Evolutionary conservation across 2,329 filamentous ascomycete genomes (phyloP).

Genomic region (Hypomyces rosellus): DNA sequence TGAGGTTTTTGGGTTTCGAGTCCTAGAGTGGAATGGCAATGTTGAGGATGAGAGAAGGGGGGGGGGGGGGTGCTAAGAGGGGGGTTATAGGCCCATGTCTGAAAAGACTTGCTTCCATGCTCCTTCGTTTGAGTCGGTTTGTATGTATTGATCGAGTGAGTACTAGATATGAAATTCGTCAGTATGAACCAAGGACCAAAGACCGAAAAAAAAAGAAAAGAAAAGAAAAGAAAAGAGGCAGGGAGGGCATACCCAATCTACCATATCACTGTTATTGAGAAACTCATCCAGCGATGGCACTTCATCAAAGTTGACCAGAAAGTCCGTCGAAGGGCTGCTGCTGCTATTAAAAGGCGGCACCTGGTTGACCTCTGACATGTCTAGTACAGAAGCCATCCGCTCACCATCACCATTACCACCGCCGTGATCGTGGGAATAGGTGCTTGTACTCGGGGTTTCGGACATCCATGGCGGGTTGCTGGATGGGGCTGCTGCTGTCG

Average conservation of each 20-base stretch:
- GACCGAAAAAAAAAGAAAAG: background rate
- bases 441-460: background rate
- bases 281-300: constrained; percentile 32
- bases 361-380: too few species aligned
- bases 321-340: too few species aligned
- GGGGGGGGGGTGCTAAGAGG: too few species aligned
- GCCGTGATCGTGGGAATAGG: background rate
- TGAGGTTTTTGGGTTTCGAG: too few species aligned
- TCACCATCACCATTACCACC: background rate
- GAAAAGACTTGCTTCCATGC: constrained; percentile 3
- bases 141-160: constrained; percentile 23
- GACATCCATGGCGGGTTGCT: background rate
- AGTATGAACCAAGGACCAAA: background rate
- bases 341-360: too few species aligned
- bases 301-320: constrained; percentile 25
- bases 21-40: too few species aligned
- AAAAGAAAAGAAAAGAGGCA: background rate
- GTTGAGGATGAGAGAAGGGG: too few species aligned
- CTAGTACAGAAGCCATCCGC: too few species aligned
- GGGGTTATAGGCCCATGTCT: background rate
- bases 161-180: constrained; percentile 4
- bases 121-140: background rate
- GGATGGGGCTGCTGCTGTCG: background rate
- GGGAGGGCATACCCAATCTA: constrained; percentile 35
- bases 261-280: constrained; percentile 24